phyloP scores from a whole-genome alignment of 768 basidiomycete species.

The Cyclocybe cylindracea region DNA sequence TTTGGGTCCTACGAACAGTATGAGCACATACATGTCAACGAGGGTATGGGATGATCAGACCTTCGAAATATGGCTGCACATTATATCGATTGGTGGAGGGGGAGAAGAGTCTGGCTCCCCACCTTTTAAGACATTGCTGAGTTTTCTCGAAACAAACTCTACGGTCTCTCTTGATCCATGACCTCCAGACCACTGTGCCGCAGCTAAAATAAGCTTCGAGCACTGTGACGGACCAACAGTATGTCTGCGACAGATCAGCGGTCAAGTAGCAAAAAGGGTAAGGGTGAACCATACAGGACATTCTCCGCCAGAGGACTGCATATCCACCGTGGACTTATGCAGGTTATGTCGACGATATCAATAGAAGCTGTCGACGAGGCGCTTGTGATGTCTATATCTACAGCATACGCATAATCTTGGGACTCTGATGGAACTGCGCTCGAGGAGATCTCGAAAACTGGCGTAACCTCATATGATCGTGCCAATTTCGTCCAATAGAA shows the following conservation, averaged over 20 bases:
- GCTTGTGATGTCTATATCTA: slow-evolving; percentile 62
- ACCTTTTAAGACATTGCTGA: slow-evolving; percentile 54
- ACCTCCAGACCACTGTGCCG: slow-evolving; percentile 36
- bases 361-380: slow-evolving; percentile 39
- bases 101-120: slow-evolving; percentile 32
- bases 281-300: slow-evolving; percentile 41
- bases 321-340: slow-evolving; percentile 72
- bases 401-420: slow-evolving; percentile 46
- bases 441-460: slow-evolving; percentile 56
- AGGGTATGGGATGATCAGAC: slow-evolving; percentile 29
- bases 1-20: slow-evolving; percentile 8
- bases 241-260: slow-evolving; percentile 30
- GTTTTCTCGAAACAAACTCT: slow-evolving; percentile 52
- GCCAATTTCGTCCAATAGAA: slow-evolving; percentile 61
- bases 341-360: slow-evolving; percentile 56
- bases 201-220: slow-evolving; percentile 44
- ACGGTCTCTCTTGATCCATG: slow-evolving; percentile 41
- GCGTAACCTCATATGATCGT: slow-evolving; percentile 58
- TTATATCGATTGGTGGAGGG: slow-evolving; percentile 59
- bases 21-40: background rate
- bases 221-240: slow-evolving; percentile 48
- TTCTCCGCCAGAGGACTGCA: slow-evolving; percentile 40
- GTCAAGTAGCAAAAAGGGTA: slow-evolving; percentile 5
- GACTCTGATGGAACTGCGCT: slow-evolving; percentile 52
- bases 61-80: slow-evolving; percentile 45